A percentile compares a stretch with the other conserved stretches of the same genome.
Conservation (phyloP, 331 rosid genomes). For the Ulmus americana region DNA sequence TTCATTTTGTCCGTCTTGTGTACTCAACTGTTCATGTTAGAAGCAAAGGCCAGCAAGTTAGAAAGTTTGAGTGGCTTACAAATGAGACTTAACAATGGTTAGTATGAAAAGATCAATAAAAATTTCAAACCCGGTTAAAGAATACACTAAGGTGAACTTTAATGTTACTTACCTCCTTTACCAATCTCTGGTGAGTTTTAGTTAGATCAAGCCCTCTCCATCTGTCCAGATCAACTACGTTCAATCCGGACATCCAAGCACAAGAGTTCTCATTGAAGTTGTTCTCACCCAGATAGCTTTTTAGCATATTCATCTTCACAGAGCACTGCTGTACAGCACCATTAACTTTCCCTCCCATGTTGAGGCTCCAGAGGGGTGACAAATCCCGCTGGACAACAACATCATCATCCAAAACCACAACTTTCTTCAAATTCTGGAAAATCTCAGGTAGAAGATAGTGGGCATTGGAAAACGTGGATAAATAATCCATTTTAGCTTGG, state of each 20-base stretch:
- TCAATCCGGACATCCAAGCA: slow-evolving; percentile 94
- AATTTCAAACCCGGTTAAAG: background rate
- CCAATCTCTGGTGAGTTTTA: slow-evolving; percentile 49
- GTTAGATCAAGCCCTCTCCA: slow-evolving; percentile 88
- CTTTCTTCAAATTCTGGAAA: slow-evolving; percentile 64
- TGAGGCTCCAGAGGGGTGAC: slow-evolving; percentile 72
- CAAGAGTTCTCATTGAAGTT: slow-evolving; percentile 48
- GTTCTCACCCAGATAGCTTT: slow-evolving; percentile 53
- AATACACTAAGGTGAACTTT: background rate
- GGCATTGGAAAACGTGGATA: slow-evolving; percentile 77
- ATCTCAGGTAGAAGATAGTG: slow-evolving; percentile 83
- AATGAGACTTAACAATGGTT: background rate
- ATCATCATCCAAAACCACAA: slow-evolving; percentile 87
- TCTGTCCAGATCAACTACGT: slow-evolving; percentile 70
- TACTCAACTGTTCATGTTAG: slow-evolving; percentile 33
- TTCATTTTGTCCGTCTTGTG: slow-evolving; percentile 32
- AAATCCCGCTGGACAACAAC: slow-evolving; percentile 81
- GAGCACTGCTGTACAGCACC: slow-evolving; percentile 77
- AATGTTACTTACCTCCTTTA: slow-evolving; percentile 54
- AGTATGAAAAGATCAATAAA: background rate
- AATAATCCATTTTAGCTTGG: slow-evolving; percentile 62
- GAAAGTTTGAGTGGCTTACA: slow-evolving; percentile 19
- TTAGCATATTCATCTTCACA: slow-evolving; percentile 61
- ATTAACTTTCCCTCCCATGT: slow-evolving; percentile 77
- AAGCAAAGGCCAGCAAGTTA: slow-evolving; percentile 23